Conservation (phyloP, 345 rosid genomes). For the Rhodomyrtus tomentosa region DNA sequence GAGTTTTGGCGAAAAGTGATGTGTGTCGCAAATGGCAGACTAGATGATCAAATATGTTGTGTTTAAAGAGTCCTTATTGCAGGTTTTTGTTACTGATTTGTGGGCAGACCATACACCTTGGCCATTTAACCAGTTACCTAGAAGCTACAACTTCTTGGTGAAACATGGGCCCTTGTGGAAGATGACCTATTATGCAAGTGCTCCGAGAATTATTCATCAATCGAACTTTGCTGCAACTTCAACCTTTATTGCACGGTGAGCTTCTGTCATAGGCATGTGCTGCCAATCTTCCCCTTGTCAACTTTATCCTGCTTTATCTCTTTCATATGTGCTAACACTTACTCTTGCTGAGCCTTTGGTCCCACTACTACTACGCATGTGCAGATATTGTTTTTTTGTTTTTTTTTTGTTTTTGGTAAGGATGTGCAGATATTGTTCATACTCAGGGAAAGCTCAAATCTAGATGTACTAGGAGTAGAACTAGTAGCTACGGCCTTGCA, state of each 20-base stretch:
- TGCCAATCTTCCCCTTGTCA: background rate
- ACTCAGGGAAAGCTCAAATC: background rate
- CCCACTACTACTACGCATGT: background rate
- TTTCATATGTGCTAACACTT: background rate
- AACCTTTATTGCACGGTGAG: constrained; percentile 90
- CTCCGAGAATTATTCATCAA: constrained; percentile 85
- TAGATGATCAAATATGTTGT: background rate
- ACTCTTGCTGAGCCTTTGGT: background rate
- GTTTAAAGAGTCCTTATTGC: constrained; percentile 31
- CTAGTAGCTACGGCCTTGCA: background rate
- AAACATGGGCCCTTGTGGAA: constrained; percentile 90
- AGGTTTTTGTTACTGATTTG: constrained; percentile 94
- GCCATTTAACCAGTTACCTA: constrained; percentile 98
- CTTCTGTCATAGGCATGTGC: background rate
- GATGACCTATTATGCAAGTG: constrained; percentile 80
- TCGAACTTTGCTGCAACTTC: constrained; percentile 98
- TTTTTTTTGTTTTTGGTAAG: no score
- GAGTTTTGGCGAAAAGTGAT: background rate
- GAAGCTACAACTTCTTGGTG: constrained; percentile 92
- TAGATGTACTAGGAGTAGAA: background rate
- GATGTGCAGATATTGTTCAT: background rate
- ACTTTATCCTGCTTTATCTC: background rate
- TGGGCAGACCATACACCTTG: constrained; percentile 99
- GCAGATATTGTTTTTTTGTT: background rate
- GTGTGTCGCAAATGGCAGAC: background rate